Conservation (phyloP, 352 stramenopile genomes). For the Phytophthora fragariae region DNA sequence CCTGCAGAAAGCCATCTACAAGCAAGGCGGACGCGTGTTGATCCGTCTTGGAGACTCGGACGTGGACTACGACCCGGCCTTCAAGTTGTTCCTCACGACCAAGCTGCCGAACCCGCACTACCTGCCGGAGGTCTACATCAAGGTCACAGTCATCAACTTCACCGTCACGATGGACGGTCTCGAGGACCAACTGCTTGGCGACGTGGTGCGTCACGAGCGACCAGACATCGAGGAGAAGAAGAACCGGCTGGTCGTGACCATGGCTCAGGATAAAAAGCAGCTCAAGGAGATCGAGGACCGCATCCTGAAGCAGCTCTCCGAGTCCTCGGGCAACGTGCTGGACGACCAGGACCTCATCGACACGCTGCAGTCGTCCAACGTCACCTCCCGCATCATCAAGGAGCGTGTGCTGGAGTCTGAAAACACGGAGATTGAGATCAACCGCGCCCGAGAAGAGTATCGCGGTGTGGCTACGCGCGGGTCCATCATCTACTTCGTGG, state of each 20-base stretch:
- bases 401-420: conserved; percentile 93
- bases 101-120: conserved; percentile 96
- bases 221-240: conserved; percentile 96
- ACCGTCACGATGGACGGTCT: conserved; percentile 95
- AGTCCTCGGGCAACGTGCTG: conserved; percentile 93
- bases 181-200: conserved; percentile 93
- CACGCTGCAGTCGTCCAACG: conserved; percentile 88
- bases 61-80: conserved; percentile 93
- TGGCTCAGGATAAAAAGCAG: conserved; percentile 94
- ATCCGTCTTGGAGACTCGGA: conserved; percentile 93
- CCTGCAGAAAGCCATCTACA: conserved; percentile 94
- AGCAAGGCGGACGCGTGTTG: conserved; percentile 87
- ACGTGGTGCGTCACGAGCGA: conserved; percentile 92
- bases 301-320: conserved; percentile 92
- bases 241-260: conserved; percentile 92
- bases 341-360: conserved; percentile 93
- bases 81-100: conserved; percentile 94
- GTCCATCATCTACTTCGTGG: conserved; percentile 96
- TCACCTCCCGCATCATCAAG: conserved; percentile 86
- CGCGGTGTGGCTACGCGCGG: conserved; percentile 91
- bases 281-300: conserved; percentile 94
- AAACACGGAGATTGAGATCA: conserved; percentile 92
- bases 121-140: conserved; percentile 95
- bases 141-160: conserved; percentile 97
- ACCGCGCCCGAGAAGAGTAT: conserved; percentile 90